A percentile compares a stretch with the other conserved stretches of the same genome.
Evolutionary conservation across 2,329 filamentous ascomycete genomes (phyloP).

Genomic region (Sphaerulina vaccinii): DNA sequence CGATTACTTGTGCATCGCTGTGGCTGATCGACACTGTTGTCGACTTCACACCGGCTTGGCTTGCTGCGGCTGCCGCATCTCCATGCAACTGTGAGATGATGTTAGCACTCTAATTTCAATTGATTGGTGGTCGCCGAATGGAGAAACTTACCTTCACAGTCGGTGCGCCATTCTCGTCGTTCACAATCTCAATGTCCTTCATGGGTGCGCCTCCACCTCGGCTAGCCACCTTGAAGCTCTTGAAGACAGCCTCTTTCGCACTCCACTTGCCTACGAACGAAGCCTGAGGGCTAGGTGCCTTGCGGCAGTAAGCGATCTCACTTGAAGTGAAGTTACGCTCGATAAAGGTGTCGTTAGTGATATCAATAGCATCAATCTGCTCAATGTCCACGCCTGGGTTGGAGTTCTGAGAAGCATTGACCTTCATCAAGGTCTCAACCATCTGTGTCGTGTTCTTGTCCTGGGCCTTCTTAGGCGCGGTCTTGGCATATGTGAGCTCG

Average conservation of each 20-base stretch:
- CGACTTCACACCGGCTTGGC: constrained; percentile 80
- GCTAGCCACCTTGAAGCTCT: constrained; percentile 83
- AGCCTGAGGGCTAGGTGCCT: constrained; percentile 75
- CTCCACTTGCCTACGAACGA: constrained; percentile 96
- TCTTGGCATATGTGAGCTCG: constrained; percentile 68
- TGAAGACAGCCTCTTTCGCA: constrained; percentile 98
- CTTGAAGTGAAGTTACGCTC: constrained; percentile 87
- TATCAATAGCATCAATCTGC: constrained; percentile 80
- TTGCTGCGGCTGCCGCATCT: constrained; percentile 77
- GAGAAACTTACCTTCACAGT: constrained; percentile 81
- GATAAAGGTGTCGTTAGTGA: constrained; percentile 90
- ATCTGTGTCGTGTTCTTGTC: constrained; percentile 69
- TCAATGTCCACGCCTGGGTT: constrained; percentile 95
- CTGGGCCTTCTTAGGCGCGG: constrained; percentile 64
- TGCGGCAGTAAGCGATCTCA: constrained; percentile 84
- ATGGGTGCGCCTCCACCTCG: constrained; percentile 85
- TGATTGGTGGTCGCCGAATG: not conserved
- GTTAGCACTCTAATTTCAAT: constrained; percentile 21
- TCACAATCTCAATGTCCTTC: constrained; percentile 90
- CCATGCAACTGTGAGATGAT: constrained; percentile 70
- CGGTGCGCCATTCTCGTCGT: constrained; percentile 78
- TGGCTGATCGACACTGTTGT: constrained; percentile 95
- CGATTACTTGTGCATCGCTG: constrained; percentile 89
- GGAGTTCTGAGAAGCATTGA: constrained; percentile 57
- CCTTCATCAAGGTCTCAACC: constrained; percentile 72